Evolutionary conservation across 176 grass and related monocot species (phyloP).

Genomic region (Bolboschoenus planiculmis): DNA sequence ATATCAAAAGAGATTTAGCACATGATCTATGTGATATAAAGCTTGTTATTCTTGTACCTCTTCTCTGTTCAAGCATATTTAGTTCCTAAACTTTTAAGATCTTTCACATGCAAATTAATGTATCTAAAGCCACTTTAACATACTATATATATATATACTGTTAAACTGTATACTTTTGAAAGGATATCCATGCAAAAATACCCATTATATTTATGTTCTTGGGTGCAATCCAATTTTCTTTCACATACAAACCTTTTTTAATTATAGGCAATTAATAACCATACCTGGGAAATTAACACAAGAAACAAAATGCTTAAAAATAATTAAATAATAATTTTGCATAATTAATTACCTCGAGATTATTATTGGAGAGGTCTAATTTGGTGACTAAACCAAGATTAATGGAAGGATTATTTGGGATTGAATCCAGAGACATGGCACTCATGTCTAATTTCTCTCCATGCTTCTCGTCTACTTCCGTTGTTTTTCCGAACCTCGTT

Average conservation of each 20-base stretch:
- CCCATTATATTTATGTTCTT: background rate
- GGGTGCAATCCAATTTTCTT: background rate
- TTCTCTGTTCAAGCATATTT: background rate
- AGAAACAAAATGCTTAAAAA: background rate
- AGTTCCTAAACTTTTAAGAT: background rate
- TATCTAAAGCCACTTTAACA: background rate
- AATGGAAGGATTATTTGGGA: slow-evolving; percentile 65
- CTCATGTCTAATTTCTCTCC: slow-evolving; percentile 76
- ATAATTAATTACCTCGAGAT: slow-evolving; percentile 50
- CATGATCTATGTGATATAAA: background rate
- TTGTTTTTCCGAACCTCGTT: slow-evolving; percentile 35
- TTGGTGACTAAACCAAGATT: slow-evolving; percentile 60
- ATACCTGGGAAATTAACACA: background rate
- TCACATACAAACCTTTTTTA: background rate
- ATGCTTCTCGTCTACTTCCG: slow-evolving; percentile 33
- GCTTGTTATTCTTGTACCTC: background rate
- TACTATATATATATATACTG: background rate
- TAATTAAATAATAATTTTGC: background rate
- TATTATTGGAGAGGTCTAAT: slow-evolving; percentile 91
- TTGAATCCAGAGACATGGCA: slow-evolving; percentile 54
- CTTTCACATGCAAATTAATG: background rate
- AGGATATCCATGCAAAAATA: background rate
- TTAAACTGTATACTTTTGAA: background rate
- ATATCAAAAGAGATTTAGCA: background rate
- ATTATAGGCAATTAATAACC: too few relatives aligned